Conservation (phyloP, 805 yeast genomes). For the Lipomyces yamadae region DNA sequence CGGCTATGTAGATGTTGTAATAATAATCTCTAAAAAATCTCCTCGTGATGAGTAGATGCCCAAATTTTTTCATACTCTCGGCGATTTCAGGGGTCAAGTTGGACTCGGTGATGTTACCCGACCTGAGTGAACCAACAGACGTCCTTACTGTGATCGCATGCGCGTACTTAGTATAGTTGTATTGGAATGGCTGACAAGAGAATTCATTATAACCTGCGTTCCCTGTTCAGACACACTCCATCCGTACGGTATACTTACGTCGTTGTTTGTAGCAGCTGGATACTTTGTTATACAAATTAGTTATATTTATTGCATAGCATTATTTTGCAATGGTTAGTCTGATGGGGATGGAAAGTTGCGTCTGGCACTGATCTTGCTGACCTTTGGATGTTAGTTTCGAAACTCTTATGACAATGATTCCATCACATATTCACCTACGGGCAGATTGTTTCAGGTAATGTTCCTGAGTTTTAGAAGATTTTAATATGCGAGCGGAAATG, state of each 20-base stretch:
- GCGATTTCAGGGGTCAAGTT: neutral
- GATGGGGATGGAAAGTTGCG: neutral
- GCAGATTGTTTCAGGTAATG: slow-evolving; percentile 77
- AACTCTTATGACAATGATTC: slow-evolving; percentile 98
- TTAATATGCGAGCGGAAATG: neutral
- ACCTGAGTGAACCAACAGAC: neutral
- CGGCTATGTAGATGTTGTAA: neutral
- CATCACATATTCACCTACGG: slow-evolving; percentile 95
- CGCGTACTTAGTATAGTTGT: neutral
- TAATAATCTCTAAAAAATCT: no score
- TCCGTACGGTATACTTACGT: neutral
- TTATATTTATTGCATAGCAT: neutral
- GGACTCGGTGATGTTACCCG: neutral
- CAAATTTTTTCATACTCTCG: neutral
- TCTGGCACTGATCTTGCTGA: neutral
- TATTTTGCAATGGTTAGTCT: neutral
- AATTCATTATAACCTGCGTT: neutral
- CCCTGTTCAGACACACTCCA: neutral
- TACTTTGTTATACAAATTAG: neutral
- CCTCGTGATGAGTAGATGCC: neutral
- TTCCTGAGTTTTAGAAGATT: neutral
- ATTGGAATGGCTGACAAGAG: neutral
- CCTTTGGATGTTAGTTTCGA: slow-evolving; percentile 65
- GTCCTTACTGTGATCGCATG: neutral
- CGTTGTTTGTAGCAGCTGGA: neutral